Evolutionary conservation across 208 protist species (phyloP), one percentile per base, ranked within the genome.

Genomic region (Trypanosoma cruzi): DNA sequence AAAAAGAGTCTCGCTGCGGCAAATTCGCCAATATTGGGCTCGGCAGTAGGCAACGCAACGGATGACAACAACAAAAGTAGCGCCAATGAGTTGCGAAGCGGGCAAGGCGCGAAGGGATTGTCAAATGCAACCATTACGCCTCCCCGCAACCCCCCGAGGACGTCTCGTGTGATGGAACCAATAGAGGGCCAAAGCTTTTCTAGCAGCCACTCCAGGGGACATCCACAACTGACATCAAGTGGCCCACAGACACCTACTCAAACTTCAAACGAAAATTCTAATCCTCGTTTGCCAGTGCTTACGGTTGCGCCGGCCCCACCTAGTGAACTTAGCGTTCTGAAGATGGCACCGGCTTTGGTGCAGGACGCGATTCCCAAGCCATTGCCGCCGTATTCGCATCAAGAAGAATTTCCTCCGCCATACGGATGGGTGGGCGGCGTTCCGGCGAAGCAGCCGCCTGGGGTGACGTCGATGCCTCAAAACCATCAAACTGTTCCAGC

Each of bases 361-460:
- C 56, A 20, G 4, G 56, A 62, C 13, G 7, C 11, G 8, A 13
- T 16, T 14, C 13, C 34, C 34, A 62, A 48, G 24, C n/a, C 66
- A 13, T 44, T 57, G 34, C 64, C 57, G 24, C 28, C 59, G 46
- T 57, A 73, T 57, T 36, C 11, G 18, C 58, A 29, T 4, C 53
- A 62, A 26, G 60, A 66, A 16, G 60, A 60, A 6, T 55, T 49
- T 28, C 60, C 60, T 18, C 68, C 68, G 11, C 68, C 68, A 20
- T 67, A 66, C n/a, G 52, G 53, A 10, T 61, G 68, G 60, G 40
- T 37, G 7, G 20, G n/a, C 16, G 24, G 20, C 24, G 31, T 28
- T 28, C 24, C 22, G 29, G 29, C 34, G 6, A 62, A 62, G 24
- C 36, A 44, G 13, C 16, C 26, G n/a, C 31, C 28, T 20, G 56